Percentiles rank a stretch among this genome's conserved stretches.
phyloP scores from a whole-genome alignment of 441 rosid genomes.

The Isatis lusitanica region DNA sequence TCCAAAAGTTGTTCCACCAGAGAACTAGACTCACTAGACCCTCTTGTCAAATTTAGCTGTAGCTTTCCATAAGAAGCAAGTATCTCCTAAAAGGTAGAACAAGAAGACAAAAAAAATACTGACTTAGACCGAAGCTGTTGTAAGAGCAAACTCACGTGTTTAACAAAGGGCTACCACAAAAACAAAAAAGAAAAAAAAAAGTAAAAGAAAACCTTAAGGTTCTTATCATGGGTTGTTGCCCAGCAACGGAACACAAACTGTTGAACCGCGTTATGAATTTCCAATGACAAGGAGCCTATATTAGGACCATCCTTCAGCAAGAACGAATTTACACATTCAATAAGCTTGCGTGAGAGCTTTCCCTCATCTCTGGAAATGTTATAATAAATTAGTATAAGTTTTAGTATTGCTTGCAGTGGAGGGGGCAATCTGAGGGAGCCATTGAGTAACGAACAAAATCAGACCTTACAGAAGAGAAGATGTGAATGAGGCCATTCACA shows the following conservation, averaged over 20 bases:
- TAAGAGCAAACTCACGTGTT: conserved; percentile 8
- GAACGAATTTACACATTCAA: conserved; percentile 80
- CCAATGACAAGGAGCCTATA: conserved; percentile 61
- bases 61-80: conserved; percentile 70
- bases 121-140: conserved; percentile 9
- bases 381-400: conserved; percentile 27
- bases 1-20: conserved; percentile 83
- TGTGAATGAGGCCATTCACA: conserved; percentile 61
- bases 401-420: conserved; percentile 12
- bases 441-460: conserved; percentile 20
- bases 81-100: conserved; percentile 59
- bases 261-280: conserved; percentile 68
- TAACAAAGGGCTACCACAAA: conserved; percentile 25
- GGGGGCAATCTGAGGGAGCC: conserved; percentile 8
- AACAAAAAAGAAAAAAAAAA: not conserved
- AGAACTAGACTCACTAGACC: conserved; percentile 52
- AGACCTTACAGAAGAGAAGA: conserved; percentile 78
- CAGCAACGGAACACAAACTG: conserved; percentile 71
- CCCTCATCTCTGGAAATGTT: conserved; percentile 81
- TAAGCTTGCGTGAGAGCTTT: conserved; percentile 85
- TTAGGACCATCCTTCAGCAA: conserved; percentile 92
- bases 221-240: conserved; percentile 74
- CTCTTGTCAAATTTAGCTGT: conserved; percentile 74
- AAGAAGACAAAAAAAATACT: conserved; percentile 6
- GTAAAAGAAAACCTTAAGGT: conserved; percentile 64